phyloP scores from a whole-genome alignment of 352 stramenopile species.

The Phytopythium mirpurense region DNA sequence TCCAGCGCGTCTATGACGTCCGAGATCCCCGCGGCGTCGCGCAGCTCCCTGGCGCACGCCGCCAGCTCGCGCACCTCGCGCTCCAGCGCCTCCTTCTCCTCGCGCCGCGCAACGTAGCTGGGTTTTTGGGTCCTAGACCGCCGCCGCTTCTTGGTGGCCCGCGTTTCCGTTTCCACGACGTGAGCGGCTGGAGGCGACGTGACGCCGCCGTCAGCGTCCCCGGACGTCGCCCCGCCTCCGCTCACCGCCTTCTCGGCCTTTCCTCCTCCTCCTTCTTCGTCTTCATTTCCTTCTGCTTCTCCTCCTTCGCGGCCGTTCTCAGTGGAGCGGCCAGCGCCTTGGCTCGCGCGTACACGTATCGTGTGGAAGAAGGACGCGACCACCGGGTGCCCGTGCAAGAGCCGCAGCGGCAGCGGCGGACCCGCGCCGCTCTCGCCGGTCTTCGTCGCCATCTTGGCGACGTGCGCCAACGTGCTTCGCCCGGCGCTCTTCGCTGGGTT shows the following conservation, averaged over 20 bases:
- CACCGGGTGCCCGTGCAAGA: conserved; percentile 2
- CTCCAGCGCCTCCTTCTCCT: conserved; percentile 3
- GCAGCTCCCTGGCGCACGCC: conserved; percentile 4
- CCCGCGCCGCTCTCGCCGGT: background rate
- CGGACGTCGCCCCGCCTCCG: background rate
- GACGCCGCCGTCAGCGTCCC: background rate
- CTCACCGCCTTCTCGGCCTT: too few species aligned
- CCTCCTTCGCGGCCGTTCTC: too few species aligned
- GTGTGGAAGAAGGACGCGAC: conserved; percentile 5
- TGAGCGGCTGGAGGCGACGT: background rate
- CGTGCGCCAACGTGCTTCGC: too few species aligned
- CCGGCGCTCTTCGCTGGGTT: too few species aligned
- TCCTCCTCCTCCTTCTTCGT: too few species aligned
- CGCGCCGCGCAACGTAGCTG: background rate
- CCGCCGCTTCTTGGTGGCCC: background rate
- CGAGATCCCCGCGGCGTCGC: background rate
- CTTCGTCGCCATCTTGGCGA: background rate
- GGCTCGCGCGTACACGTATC: background rate
- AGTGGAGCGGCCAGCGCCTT: too few species aligned
- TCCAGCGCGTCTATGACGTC: background rate
- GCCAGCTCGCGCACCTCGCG: background rate
- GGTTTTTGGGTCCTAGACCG: conserved; percentile 1
- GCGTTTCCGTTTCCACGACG: background rate
- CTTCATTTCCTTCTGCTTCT: background rate
- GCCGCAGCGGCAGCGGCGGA: background rate